phyloP scores from a whole-genome alignment of 352 stramenopile species.

The Phytophthora pseudosyringae region DNA sequence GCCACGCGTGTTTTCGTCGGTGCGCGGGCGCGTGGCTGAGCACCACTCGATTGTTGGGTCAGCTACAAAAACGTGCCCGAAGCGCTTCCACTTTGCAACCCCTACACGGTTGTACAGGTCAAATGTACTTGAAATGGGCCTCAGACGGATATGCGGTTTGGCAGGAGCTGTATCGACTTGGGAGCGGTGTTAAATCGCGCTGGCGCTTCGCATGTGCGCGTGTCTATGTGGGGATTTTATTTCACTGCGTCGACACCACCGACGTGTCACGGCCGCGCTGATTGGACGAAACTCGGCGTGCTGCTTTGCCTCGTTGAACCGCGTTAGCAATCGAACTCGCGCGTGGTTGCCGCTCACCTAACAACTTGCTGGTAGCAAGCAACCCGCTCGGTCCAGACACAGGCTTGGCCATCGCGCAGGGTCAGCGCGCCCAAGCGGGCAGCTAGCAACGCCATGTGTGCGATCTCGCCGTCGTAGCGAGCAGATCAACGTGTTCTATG shows the following conservation, averaged over 20 bases:
- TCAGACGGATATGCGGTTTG: background rate
- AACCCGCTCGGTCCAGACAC: too few species aligned
- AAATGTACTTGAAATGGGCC: background rate
- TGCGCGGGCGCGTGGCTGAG: constrained; percentile 21
- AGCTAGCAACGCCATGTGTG: too few species aligned
- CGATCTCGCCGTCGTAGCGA: too few species aligned
- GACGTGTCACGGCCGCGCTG: constrained; percentile 8
- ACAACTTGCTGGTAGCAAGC: too few species aligned
- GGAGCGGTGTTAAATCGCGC: constrained; percentile 22
- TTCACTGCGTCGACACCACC: constrained; percentile 8
- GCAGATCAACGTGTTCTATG: too few species aligned
- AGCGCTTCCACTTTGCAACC: background rate
- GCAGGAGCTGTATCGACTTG: background rate
- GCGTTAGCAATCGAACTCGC: constrained; percentile 18
- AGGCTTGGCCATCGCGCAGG: too few species aligned
- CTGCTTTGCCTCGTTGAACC: constrained; percentile 20
- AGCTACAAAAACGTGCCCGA: constrained; percentile 16
- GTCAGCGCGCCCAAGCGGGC: too few species aligned
- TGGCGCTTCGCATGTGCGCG: constrained; percentile 19
- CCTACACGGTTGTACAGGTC: background rate
- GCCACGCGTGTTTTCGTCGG: constrained; percentile 5
- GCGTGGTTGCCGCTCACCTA: too few species aligned
- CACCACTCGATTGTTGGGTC: constrained; percentile 16
- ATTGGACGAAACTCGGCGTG: background rate
- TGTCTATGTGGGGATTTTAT: constrained; percentile 12